Evolutionary conservation across 2,329 filamentous ascomycete genomes (phyloP).

Genomic region (Uncinocarpus reesii): DNA sequence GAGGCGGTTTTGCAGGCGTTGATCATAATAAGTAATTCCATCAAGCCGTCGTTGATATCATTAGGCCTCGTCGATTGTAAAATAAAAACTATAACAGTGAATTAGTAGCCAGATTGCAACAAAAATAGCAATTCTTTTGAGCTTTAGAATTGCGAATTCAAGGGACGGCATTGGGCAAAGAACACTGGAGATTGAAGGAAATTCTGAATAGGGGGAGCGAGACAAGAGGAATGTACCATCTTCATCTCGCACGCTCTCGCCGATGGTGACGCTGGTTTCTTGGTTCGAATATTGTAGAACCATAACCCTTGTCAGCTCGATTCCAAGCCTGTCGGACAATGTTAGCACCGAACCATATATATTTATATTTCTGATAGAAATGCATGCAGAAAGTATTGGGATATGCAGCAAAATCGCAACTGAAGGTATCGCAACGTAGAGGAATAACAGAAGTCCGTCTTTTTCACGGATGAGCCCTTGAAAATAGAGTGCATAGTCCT

Average conservation of each 20-base stretch:
- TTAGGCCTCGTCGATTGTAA: conserved; percentile 89
- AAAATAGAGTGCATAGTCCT: no score
- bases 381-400: no score
- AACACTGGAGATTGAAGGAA: no score
- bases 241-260: conserved; percentile 92
- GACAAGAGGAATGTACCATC: conserved; percentile 51
- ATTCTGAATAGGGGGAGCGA: no score
- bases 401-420: no score
- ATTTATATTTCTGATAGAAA: background rate
- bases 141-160: no score
- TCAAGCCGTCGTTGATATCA: conserved; percentile 94
- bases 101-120: conserved; percentile 12
- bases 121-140: no score
- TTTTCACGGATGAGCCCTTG: no score
- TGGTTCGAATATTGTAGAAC: conserved; percentile 59
- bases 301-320: conserved; percentile 58
- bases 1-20: conserved; percentile 82
- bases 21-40: conserved; percentile 98
- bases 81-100: conserved; percentile 61
- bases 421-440: no score
- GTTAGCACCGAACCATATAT: conserved; percentile 3
- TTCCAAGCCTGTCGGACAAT: conserved; percentile 45
- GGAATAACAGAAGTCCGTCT: no score
- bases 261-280: conserved; percentile 64
- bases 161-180: no score